Evolutionary conservation across 371 early-diverging fungal genomes (phyloP).

Genomic region (Mortierella sp.): DNA sequence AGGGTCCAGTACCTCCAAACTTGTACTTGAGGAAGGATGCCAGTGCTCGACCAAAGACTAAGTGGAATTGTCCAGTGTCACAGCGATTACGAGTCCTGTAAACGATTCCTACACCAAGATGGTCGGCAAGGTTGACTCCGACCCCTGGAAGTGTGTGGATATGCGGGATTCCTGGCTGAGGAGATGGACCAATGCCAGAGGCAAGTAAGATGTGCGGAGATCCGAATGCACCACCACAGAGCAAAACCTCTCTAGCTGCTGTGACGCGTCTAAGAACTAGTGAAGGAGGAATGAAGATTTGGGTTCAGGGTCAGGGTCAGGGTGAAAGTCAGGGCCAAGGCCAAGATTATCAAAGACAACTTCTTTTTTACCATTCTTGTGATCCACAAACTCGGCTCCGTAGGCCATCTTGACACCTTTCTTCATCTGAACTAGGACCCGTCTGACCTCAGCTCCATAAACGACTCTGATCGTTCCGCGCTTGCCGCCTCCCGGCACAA

Average conservation of each 20-base stretch:
- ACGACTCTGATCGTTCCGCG: conserved; percentile 42
- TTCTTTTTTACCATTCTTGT: conserved; percentile 27
- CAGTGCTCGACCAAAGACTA: not conserved
- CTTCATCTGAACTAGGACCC: conserved; percentile 23
- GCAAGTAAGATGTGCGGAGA: conserved; percentile 41
- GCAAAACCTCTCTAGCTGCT: conserved; percentile 29
- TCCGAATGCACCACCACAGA: conserved; percentile 38
- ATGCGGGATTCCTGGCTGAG: conserved; percentile 28
- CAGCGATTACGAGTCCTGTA: conserved; percentile 28
- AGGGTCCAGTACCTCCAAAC: conserved; percentile 10
- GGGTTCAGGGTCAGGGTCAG: too few species aligned
- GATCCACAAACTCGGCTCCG: conserved; percentile 40
- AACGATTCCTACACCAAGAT: conserved; percentile 27
- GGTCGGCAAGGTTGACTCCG: conserved; percentile 55
- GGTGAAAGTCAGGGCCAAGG: too few species aligned
- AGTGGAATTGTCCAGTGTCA: conserved; percentile 7
- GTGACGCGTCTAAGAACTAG: conserved; percentile 23
- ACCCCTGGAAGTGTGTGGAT: conserved; percentile 54
- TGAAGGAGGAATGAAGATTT: not conserved
- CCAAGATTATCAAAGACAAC: too few species aligned
- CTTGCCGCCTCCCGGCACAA: conserved; percentile 27
- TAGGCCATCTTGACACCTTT: conserved; percentile 32
- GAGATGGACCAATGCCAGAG: conserved; percentile 38
- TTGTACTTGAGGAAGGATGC: conserved; percentile 10
- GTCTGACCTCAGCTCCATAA: conserved; percentile 24